Base-by-base conservation (phyloP, 2,329 filamentous ascomycete species). In the Venturia aucupariae region DNA sequence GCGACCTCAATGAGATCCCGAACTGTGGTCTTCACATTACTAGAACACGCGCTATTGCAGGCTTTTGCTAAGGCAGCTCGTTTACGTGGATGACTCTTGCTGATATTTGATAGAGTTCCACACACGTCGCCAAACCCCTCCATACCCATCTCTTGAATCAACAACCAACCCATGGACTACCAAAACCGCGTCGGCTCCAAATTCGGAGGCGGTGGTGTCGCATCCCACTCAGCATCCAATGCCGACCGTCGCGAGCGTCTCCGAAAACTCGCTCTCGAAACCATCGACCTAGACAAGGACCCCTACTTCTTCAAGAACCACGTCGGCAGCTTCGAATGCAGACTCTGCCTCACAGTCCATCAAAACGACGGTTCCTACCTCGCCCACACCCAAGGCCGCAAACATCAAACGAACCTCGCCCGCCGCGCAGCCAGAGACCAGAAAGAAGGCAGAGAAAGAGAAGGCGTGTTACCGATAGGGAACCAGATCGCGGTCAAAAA, bases 291-390 rank as follows among this genome's bases (percentile, higher is more conserved):
- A 68, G 94, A 97, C 79, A 97, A 97, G 80, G 94, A 99, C 79
- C 94, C 94, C 0, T 99, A 97, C 84, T 97, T 97, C 82, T 99
- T 99, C 87, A 96, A 96, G 77, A 99, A 99, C 82, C 93, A 99
- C 78, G 90, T 97, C 71, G 94, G 94, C 73, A 94, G 89, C 73
- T 99, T 97, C 78, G 94, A 99, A 78, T 99, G 94, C 77, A 90
- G 94, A 38, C 88, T 99, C 48, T 99, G 94, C 74, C 82, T 99
- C 32, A 99, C 94, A 0, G 93, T 97, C 4, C 94, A 99, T 82
- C 94, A 99, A 74, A 99, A 99, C 76, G 94, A 99, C 80, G 94
- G 94, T 68, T 97, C 92, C 60, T 99, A 99, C 78, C 91, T 99
- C 69, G 94, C 94, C 1, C 94, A 99, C 79, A 99, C 94, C 3